phyloP scores from a whole-genome alignment of 352 stramenopile species.

The Phytophthora sp. region DNA sequence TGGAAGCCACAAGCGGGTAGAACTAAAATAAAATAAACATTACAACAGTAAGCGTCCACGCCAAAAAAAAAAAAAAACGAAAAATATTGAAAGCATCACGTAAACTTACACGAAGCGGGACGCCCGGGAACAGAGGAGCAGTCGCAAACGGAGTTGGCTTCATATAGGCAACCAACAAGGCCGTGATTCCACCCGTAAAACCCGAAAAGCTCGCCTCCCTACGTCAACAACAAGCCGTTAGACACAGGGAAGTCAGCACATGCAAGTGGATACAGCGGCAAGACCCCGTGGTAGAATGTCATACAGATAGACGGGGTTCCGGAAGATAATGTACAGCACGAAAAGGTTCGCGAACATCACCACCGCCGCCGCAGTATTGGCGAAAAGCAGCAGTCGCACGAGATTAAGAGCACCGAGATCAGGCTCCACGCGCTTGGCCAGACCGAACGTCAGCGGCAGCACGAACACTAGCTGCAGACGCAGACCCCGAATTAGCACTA shows the following conservation, averaged over 20 bases:
- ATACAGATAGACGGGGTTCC: conserved; percentile 80
- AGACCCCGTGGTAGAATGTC: not conserved
- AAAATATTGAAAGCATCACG: not conserved
- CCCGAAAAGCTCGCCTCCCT: conserved; percentile 79
- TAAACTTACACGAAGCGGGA: conserved; percentile 69
- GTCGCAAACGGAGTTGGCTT: conserved; percentile 71
- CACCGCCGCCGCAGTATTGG: conserved; percentile 71
- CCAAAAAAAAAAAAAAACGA: too few relatives aligned
- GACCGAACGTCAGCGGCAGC: conserved; percentile 64
- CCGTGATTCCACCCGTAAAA: conserved; percentile 79
- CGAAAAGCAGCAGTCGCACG: conserved; percentile 74
- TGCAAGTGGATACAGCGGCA: not conserved
- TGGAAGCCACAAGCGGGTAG: conserved; percentile 63
- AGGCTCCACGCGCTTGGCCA: conserved; percentile 82
- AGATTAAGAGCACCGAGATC: conserved; percentile 69
- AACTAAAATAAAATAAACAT: conserved; percentile 46
- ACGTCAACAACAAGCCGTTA: conserved; percentile 8
- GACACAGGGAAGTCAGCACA: not conserved
- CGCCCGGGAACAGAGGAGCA: conserved; percentile 53
- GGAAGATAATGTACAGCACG: conserved; percentile 83
- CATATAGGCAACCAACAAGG: conserved; percentile 83
- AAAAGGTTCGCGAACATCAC: conserved; percentile 85
- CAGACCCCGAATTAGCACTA: conserved; percentile 5
- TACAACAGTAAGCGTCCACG: conserved; percentile 8
- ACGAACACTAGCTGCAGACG: conserved; percentile 64